Evolutionary conservation across 2,329 filamentous ascomycete genomes (phyloP).

Genomic region (Aspergillus oerlinghausenensis): DNA sequence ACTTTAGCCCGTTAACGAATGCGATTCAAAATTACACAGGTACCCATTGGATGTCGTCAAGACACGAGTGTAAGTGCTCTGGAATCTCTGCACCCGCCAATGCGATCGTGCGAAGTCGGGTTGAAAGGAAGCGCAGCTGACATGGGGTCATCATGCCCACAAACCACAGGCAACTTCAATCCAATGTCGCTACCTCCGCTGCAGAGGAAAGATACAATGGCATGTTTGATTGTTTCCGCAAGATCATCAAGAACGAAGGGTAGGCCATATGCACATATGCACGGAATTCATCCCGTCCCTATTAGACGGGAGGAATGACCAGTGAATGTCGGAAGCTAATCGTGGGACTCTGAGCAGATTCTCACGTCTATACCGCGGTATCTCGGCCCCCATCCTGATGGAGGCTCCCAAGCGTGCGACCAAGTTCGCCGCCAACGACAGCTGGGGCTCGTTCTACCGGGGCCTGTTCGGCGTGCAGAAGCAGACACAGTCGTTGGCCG

Average conservation of each 20-base stretch:
- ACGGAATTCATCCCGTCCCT: no score
- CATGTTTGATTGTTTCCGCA: conserved; percentile 97
- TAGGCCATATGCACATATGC: conserved; percentile 42
- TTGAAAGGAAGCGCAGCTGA: background rate
- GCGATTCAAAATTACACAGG: conserved; percentile 50
- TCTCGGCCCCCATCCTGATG: conserved; percentile 94
- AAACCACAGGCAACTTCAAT: conserved; percentile 69
- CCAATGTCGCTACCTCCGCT: conserved; percentile 57
- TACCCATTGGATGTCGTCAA: conserved; percentile 98
- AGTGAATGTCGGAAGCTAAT: background rate
- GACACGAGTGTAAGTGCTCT: conserved; percentile 77
- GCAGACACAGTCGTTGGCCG: conserved; percentile 87
- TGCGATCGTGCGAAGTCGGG: background rate
- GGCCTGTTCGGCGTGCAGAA: conserved; percentile 76
- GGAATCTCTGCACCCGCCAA: background rate
- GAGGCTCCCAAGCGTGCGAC: conserved; percentile 93
- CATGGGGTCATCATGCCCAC: background rate
- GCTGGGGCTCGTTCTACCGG: conserved; percentile 94
- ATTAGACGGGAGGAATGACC: background rate
- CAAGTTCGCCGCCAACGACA: conserved; percentile 98
- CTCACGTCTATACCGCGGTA: conserved; percentile 91
- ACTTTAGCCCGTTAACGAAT: background rate
- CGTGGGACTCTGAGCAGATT: conserved; percentile 48
- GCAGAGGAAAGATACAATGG: conserved; percentile 87
- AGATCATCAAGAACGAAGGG: conserved; percentile 96